Evolutionary conservation across 2,329 filamentous ascomycete species (phyloP).

Genomic region (Pezicula rhizophila): DNA sequence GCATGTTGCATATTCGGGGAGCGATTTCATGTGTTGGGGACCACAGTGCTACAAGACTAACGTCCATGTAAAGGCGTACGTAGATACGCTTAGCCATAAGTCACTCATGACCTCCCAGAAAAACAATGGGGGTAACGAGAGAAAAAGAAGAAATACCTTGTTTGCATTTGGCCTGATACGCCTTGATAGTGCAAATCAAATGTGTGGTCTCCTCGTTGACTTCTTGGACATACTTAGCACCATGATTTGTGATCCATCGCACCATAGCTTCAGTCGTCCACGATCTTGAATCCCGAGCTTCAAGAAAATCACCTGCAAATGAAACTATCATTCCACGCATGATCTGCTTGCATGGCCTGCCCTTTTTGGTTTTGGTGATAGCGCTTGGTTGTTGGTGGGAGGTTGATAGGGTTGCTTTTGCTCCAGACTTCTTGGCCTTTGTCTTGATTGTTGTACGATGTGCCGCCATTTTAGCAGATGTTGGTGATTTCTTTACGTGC

Average conservation of each 20-base stretch:
- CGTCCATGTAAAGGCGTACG: no score
- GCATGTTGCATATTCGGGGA: no score
- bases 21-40: no score
- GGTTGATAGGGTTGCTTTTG: background rate
- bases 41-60: no score
- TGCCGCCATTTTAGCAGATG: background rate
- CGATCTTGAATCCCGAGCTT: conserved; percentile 12
- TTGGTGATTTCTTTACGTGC: no score
- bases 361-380: conserved; percentile 24
- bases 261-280: conserved; percentile 50
- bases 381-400: conserved; percentile 20
- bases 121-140: no score
- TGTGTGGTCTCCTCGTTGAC: conserved; percentile 61
- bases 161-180: conserved; percentile 41
- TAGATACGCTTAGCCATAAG: no score
- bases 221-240: conserved; percentile 48
- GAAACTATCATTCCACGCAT: conserved; percentile 51
- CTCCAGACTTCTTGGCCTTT: background rate
- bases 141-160: conserved; percentile 14
- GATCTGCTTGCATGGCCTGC: conserved; percentile 24
- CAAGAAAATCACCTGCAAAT: conserved; percentile 51
- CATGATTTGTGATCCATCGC: conserved; percentile 59
- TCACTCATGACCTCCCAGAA: no score
- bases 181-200: conserved; percentile 58
- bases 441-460: background rate